phyloP scores from a whole-genome alignment of 2,329 filamentous ascomycete species.

The Diplodia corticola region DNA sequence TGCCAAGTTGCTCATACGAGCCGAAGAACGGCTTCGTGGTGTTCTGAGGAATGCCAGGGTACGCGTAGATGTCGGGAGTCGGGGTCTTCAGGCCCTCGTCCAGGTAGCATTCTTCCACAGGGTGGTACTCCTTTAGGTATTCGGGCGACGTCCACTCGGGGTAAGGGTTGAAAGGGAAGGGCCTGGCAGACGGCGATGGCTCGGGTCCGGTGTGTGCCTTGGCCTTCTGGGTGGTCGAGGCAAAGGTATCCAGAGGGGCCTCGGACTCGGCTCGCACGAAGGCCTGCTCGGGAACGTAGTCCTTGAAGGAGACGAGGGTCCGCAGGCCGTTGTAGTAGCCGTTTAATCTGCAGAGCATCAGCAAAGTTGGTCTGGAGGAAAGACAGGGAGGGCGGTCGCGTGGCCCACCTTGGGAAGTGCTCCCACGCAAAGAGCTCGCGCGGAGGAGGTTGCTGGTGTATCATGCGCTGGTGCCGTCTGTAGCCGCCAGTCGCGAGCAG shows the following conservation, averaged over 20 bases:
- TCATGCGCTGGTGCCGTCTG: constrained; percentile 35
- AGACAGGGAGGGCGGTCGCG: not conserved
- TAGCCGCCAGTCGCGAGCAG: constrained; percentile 47
- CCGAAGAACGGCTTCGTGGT: constrained; percentile 51
- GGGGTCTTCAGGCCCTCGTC: constrained; percentile 55
- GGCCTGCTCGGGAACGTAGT: constrained; percentile 49
- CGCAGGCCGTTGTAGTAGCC: constrained; percentile 52
- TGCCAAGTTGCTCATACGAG: constrained; percentile 49
- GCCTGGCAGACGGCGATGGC: constrained; percentile 36
- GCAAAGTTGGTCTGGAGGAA: not conserved
- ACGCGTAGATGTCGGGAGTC: constrained; percentile 66
- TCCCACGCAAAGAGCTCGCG: constrained; percentile 47
- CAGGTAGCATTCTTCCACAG: constrained; percentile 61
- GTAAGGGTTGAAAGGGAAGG: constrained; percentile 49
- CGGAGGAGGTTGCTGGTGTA: constrained; percentile 26
- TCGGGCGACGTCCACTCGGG: constrained; percentile 44
- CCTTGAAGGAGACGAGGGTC: constrained; percentile 45
- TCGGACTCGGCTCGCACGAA: constrained; percentile 41
- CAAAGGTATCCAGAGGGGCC: constrained; percentile 41
- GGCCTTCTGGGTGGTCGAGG: constrained; percentile 24
- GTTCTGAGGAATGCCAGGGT: constrained; percentile 55
- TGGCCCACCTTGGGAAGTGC: constrained; percentile 44
- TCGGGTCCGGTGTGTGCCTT: constrained; percentile 30
- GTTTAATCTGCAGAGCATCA: constrained; percentile 38
- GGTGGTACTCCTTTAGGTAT: constrained; percentile 52